These are phyloP conservation scores for Erodium texanum DNA, from an alignment of 441 rosid genomes.

Conservation along the genomic window DNA sequence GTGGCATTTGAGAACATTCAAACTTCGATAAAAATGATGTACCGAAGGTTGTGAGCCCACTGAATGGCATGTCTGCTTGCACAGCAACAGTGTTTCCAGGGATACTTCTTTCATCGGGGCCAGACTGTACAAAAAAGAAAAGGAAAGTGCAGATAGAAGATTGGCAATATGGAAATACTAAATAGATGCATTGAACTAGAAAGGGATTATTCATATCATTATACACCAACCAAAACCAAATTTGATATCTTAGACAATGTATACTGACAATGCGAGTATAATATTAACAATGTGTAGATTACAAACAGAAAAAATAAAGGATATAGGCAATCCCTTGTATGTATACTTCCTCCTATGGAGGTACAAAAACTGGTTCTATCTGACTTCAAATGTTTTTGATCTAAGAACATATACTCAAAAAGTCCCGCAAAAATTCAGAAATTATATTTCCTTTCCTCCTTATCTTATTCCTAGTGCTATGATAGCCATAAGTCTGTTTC, in stretches of 20 bases:
- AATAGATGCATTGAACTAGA: not conserved
- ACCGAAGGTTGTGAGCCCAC: constrained; percentile 85
- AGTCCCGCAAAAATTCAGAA: not conserved
- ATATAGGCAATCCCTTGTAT: not conserved
- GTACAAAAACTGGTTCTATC: not conserved
- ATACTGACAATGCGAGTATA: not conserved
- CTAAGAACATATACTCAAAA: not conserved
- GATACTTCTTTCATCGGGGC: constrained; percentile 93
- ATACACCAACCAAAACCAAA: not conserved
- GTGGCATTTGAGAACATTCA: constrained; percentile 99
- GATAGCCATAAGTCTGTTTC: not conserved
- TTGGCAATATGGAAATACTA: not conserved
- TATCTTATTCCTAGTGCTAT: not conserved
- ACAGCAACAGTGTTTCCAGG: constrained; percentile 94
- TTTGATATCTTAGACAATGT: not conserved
- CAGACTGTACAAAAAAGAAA: constrained; percentile 49
- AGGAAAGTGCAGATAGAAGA: not conserved
- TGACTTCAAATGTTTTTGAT: not conserved
- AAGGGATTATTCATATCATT: not conserved
- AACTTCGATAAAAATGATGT: constrained; percentile 90
- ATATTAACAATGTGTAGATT: not conserved
- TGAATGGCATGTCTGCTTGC: constrained; percentile 95
- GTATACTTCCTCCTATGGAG: not conserved
- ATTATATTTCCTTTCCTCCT: not conserved
- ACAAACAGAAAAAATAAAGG: not conserved